Base-by-base conservation (phyloP, 2,329 filamentous ascomycete genomes). In the Helotiales sp. region DNA sequence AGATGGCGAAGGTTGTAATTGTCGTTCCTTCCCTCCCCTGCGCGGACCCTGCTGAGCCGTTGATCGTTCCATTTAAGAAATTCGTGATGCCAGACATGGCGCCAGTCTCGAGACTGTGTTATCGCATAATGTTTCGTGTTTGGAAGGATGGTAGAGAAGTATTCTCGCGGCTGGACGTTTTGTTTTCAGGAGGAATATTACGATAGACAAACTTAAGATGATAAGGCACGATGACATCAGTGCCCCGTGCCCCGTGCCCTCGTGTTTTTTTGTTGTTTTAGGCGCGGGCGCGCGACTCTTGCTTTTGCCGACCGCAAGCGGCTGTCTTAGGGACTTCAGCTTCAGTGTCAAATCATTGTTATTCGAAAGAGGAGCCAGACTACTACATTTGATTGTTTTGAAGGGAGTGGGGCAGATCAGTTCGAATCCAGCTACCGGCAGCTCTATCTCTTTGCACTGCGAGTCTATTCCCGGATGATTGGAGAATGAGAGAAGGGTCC, bases 1-100 rank as follows among this genome's bases (percentile, higher is more conserved):
- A 70, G 60, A 67, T 64, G 29, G 62, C 52, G 40, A 71, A 67
- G 33, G 69, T 69, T 44, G 66, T 63, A 34, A 67, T 63, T 33
- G 68, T 68, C 13, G 69, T 66, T 9, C 67, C 67, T 52, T 64
- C 50, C 53, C 58, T 66, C 22, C 62, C 63, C 52, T 70, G 67
- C n/a, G 69, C 69, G 33, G 66, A 59, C 27, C 68, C 69, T 25
- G 64, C 61, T 52, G 60, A 59, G 31, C 66, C 65, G 54, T 67
- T 68, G 55, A 70, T 53, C 29, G 66, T 71, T 52, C 61, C 54
- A 47, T 65, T 60, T 10, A 63, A 42, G 55, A 63, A 27, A 25
- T 48, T 60, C 52, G 52, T 13, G 50, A 61, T 61, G n/a, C 38
- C 55, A 19, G 59, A 54, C 59, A 61, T 61, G 5, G 31, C 27